Base-by-base conservation (phyloP, 140 eudicot species). In the Flaveria floridana region DNA sequence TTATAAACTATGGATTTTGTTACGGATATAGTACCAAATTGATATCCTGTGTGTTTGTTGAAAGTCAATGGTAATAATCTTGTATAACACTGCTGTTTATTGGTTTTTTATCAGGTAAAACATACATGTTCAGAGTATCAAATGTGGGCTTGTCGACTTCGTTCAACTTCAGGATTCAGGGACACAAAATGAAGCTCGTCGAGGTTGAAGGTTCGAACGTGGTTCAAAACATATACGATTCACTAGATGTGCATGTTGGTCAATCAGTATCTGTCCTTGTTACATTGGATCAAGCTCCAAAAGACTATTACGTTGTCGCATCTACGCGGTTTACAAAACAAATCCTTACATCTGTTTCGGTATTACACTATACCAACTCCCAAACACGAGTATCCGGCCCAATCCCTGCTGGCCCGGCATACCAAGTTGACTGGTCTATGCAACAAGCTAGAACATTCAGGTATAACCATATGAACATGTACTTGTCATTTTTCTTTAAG, bases 131-230 rank as follows among this genome's bases (percentile, higher is more conserved):
- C 78, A 84, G 98, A 72, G 82, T 93, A 20, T 88, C 98, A 21
- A 93, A 93, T 52, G 79, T 90, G 66, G 98, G 98, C 15, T 82
- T 88, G 74, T 79, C 87, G 18, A 85, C 91, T 4, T 88, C 98
- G 6, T 65, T 93, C 76, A 93, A 93, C 82, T 78, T 93, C 75
- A 82, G 96, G 80, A 88, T 93, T 68, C 98, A 93, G 75, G 91
- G 89, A 39, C 98, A 93, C 77, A 84, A 73, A 63, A 20, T 93
- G 91, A 93, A 85, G 78, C 74, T 93, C 48, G 98, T 90, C 18
- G 98, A 93, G 80, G 96, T 90, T 58, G 98, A 93, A 80, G 98
- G 98, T 48, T 88, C 98, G 15, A 88, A 93, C 68, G 89, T 88
- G 74, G 64, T 88, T 55, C 97, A 93, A 75, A 87, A 85, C 74